Evolutionary conservation across 106 monocot genomes (phyloP).

Genomic region (Dioscorea alata): DNA sequence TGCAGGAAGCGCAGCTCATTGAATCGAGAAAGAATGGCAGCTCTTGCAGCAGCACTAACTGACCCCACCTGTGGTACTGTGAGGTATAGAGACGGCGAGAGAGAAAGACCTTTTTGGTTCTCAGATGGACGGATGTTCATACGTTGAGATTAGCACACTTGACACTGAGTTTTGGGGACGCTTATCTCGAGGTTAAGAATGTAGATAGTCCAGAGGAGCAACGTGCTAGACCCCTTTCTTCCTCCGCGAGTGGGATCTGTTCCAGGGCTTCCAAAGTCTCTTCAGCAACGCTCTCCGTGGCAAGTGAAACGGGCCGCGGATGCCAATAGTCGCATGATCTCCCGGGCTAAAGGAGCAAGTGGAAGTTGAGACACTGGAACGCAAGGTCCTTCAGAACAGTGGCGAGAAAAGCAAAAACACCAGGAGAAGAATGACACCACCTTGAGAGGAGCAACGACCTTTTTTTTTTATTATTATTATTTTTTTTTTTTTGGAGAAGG

Average conservation of each 20-base stretch:
- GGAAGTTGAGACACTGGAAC: background rate
- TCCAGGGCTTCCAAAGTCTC: background rate
- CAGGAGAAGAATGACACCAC: conserved; percentile 16
- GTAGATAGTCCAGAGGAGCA: conserved; percentile 12
- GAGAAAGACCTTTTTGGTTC: background rate
- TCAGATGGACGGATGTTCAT: no score
- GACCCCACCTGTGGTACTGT: background rate
- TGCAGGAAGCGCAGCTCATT: no score
- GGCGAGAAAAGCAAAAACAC: conserved; percentile 5
- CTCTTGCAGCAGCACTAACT: background rate
- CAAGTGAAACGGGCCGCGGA: conserved; percentile 11
- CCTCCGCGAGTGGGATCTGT: conserved; percentile 11
- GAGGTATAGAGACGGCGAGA: no score
- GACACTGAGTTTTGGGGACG: no score
- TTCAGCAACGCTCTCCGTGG: conserved; percentile 3
- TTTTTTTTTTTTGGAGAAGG: no score
- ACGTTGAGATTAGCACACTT: no score
- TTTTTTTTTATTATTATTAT: no score
- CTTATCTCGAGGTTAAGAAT: conserved; percentile 9
- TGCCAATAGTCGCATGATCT: conserved; percentile 18
- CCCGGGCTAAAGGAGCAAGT: conserved; percentile 9
- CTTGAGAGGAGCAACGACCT: conserved; percentile 11
- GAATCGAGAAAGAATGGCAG: background rate
- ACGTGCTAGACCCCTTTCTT: conserved; percentile 11
- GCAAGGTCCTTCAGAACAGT: conserved; percentile 5